Evolutionary conservation across 2,329 filamentous ascomycete genomes (phyloP).

Genomic region (Ceratocystis lukuohia): DNA sequence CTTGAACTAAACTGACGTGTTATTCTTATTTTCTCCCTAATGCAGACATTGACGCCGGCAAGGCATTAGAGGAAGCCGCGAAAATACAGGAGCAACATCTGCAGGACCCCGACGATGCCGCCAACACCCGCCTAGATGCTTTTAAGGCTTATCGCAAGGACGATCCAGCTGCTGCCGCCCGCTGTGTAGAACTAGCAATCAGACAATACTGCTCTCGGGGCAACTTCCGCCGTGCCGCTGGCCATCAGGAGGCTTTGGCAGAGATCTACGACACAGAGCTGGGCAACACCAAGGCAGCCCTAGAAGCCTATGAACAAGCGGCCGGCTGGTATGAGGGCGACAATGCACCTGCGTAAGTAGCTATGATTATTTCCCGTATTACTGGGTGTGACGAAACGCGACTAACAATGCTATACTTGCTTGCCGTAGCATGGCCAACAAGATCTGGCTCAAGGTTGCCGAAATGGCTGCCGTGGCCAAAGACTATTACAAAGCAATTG

Average conservation of each 20-base stretch:
- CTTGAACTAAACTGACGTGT: background rate
- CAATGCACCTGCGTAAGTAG: slow-evolving; percentile 62
- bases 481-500: slow-evolving; percentile 74
- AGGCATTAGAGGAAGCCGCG: slow-evolving; percentile 78
- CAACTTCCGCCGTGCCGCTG: slow-evolving; percentile 81
- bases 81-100: slow-evolving; percentile 64
- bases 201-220: slow-evolving; percentile 77
- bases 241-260: slow-evolving; percentile 77
- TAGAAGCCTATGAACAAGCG: slow-evolving; percentile 72
- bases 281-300: slow-evolving; percentile 61
- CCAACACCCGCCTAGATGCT: slow-evolving; percentile 75
- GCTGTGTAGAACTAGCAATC: slow-evolving; percentile 68
- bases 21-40: background rate
- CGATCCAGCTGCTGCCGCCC: slow-evolving; percentile 67
- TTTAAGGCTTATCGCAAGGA: slow-evolving; percentile 91
- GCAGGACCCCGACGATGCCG: slow-evolving; percentile 84
- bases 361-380: too few relatives aligned
- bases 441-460: slow-evolving; percentile 82
- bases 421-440: slow-evolving; percentile 62
- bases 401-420: background rate
- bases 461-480: slow-evolving; percentile 70
- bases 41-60: slow-evolving; percentile 68
- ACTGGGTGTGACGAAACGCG: background rate
- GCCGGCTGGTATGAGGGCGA: slow-evolving; percentile 83
- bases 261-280: slow-evolving; percentile 77